Percentiles rank a stretch among this genome's conserved stretches.
Conservation (phyloP, 345 rosid genomes). For the Lepidium didymum region DNA sequence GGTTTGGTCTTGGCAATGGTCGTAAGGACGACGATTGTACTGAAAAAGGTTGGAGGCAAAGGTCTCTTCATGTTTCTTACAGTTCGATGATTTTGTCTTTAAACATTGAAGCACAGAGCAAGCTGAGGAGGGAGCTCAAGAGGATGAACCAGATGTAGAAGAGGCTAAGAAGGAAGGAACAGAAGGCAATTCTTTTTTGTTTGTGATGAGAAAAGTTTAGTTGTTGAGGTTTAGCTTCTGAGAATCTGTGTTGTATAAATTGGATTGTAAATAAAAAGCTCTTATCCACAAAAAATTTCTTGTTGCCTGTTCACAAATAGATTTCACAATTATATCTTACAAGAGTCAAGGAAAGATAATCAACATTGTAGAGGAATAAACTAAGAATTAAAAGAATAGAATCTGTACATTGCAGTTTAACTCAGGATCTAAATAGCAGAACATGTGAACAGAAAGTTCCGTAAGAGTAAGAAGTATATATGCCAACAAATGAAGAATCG, state of each 20-base stretch:
- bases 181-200: neutral
- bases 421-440: neutral
- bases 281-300: too few species aligned
- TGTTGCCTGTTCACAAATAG: too few species aligned
- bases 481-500: neutral
- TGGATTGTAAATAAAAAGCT: neutral
- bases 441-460: neutral
- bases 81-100: neutral
- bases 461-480: neutral
- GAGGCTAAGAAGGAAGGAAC: neutral
- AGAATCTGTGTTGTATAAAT: conserved; percentile 5
- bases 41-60: conserved; percentile 51
- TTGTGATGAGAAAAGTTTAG: neutral
- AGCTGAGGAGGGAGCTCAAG: conserved; percentile 7
- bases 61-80: conserved; percentile 9
- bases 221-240: conserved; percentile 1
- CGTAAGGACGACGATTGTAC: conserved; percentile 23
- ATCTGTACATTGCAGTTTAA: conserved; percentile 20
- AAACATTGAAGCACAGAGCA: conserved; percentile 17
- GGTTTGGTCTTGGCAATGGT: conserved; percentile 42
- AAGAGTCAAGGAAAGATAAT: neutral
- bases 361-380: neutral
- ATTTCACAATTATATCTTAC: neutral
- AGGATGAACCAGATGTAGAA: conserved; percentile 13
- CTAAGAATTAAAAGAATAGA: neutral